A percentile compares a stretch with the other conserved stretches of the same genome.
Conservation (phyloP, 73 alveolate species). For the Stentor coeruleus region DNA sequence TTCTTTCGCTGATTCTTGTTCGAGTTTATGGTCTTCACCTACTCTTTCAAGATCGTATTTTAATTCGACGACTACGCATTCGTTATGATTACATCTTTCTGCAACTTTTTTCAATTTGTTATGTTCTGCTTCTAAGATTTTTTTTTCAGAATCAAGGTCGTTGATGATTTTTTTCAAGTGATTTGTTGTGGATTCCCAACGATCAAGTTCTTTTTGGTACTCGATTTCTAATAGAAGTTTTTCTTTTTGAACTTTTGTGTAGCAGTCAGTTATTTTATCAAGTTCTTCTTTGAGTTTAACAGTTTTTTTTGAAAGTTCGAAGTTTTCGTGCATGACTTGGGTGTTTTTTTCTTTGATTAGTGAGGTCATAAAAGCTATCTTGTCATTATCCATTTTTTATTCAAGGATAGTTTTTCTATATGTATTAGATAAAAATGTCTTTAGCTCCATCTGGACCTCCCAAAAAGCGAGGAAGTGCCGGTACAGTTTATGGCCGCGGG, state of each 20-base stretch:
- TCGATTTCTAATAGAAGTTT: not conserved
- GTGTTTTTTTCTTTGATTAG: too few relatives aligned
- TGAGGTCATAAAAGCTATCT: too few relatives aligned
- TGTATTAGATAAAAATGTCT: not conserved
- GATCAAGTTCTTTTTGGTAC: not conserved
- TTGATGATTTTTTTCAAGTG: not conserved
- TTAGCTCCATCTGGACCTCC: slow-evolving; percentile 28
- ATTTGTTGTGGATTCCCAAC: not conserved
- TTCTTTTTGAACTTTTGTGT: not conserved
- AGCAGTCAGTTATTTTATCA: not conserved
- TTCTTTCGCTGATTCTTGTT: not conserved
- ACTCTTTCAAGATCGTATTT: not conserved
- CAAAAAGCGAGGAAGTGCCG: slow-evolving; percentile 17
- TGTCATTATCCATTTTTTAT: too few relatives aligned
- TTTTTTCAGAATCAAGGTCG: not conserved
- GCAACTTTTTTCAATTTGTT: not conserved
- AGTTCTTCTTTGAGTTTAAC: not conserved
- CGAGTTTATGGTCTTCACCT: not conserved
- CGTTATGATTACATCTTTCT: not conserved
- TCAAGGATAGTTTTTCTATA: not conserved
- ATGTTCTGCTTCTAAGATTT: not conserved
- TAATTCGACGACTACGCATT: not conserved
- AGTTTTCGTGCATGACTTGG: not conserved
- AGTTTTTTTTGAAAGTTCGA: not conserved
- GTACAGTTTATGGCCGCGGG: slow-evolving; percentile 8